phyloP scores from a whole-genome alignment of 2,329 filamentous ascomycete genomes.

The Penicillium janthinellum region DNA sequence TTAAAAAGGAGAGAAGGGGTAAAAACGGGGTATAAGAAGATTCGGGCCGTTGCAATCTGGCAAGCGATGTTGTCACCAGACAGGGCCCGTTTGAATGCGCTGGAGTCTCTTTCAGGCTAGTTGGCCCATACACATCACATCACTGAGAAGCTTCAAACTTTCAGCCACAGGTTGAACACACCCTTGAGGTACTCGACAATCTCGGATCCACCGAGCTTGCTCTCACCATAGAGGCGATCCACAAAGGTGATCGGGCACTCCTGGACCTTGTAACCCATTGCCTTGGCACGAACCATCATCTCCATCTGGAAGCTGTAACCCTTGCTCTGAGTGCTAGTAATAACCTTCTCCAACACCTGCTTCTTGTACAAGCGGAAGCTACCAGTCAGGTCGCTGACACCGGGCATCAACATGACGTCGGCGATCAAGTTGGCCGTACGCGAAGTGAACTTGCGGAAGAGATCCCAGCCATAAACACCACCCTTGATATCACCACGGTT shows the following conservation, averaged over 20 bases:
- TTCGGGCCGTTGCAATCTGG: slow-evolving; percentile 4
- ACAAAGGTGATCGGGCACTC: slow-evolving; percentile 98
- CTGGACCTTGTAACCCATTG: slow-evolving; percentile 88
- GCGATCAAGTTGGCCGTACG: slow-evolving; percentile 90
- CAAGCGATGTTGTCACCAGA: slow-evolving; percentile 5
- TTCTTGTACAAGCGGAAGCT: slow-evolving; percentile 96
- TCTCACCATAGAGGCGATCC: slow-evolving; percentile 91
- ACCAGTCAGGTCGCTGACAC: slow-evolving; percentile 93
- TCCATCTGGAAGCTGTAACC: slow-evolving; percentile 99
- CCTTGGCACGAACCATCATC: slow-evolving; percentile 97
- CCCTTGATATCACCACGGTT: slow-evolving; percentile 64
- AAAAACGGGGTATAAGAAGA: slow-evolving; percentile 30
- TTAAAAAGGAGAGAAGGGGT: slow-evolving; percentile 18
- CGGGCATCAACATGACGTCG: slow-evolving; percentile 88
- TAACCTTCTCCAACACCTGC: slow-evolving; percentile 83
- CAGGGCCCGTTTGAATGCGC: slow-evolving; percentile 15
- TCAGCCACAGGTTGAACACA: slow-evolving; percentile 74
- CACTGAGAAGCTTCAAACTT: slow-evolving; percentile 56
- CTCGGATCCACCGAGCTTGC: slow-evolving; percentile 90
- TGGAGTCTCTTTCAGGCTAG: neutral
- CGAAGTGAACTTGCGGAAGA: slow-evolving; percentile 75
- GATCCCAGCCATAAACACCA: slow-evolving; percentile 94
- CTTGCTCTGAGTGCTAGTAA: slow-evolving; percentile 88
- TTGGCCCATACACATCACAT: neutral
- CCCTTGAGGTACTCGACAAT: slow-evolving; percentile 96